Percentiles rank a stretch among this genome's conserved stretches.
These are phyloP conservation scores for Mucor racemosus DNA, from an alignment of 371 early-diverging fungal genomes.

Conservation along the genomic window DNA sequence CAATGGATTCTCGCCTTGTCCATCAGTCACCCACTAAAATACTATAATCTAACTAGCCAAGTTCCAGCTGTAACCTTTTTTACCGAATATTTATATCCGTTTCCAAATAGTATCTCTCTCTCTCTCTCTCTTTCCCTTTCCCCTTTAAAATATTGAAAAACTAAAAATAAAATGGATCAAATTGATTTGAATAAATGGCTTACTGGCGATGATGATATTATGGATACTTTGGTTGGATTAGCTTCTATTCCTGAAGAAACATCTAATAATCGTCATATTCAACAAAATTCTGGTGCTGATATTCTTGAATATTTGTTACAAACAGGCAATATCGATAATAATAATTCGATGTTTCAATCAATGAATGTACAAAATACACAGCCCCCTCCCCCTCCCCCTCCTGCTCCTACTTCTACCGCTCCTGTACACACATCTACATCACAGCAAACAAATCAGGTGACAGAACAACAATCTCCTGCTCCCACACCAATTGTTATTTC, in stretches of 20 bases:
- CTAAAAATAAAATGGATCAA: slow-evolving; percentile 12
- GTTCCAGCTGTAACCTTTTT: background rate
- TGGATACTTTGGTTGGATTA: slow-evolving; percentile 11
- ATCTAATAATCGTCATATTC: background rate
- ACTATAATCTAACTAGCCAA: background rate
- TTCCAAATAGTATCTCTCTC: too few species aligned
- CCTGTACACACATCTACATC: background rate
- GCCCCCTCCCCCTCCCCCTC: background rate
- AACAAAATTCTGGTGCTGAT: background rate
- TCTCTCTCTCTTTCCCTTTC: background rate
- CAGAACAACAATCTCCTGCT: background rate
- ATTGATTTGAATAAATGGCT: slow-evolving; percentile 14
- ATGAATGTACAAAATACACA: background rate
- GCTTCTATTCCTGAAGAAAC: slow-evolving; percentile 9
- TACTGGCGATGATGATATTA: slow-evolving; percentile 8
- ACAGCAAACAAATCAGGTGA: background rate
- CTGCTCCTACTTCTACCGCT: background rate
- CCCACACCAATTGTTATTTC: background rate
- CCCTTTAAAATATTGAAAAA: background rate
- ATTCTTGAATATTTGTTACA: slow-evolving; percentile 14
- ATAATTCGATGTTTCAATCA: background rate
- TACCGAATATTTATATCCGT: too few species aligned
- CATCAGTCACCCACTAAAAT: background rate
- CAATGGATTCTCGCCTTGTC: background rate
- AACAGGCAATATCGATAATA: background rate